Base-by-base conservation (phyloP, 305 asterid genomes). In the Ilex paraguariensis region DNA sequence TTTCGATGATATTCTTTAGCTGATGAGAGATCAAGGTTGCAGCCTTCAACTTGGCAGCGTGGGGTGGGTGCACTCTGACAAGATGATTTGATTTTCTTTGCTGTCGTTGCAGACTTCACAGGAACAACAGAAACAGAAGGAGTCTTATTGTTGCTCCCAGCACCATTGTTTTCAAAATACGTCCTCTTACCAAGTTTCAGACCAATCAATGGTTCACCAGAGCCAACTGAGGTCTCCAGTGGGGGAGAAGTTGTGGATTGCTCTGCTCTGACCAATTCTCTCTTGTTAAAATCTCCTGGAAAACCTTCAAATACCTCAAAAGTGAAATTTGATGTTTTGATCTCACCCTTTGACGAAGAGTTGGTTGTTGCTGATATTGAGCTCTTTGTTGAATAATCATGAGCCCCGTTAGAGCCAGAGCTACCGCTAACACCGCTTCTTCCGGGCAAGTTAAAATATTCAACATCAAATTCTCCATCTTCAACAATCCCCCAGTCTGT, bases 21-120 rank as follows among this genome's bases (percentile, higher is more conserved):
- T 11, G 75, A 42, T 40, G 77, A 67, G 1, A 84, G 79, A 62
- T 84, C 84, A 16, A 79, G 73, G 13, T 76, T 78, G 71, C 88
- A 82, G 3, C 86, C 88, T 42, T 84, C 84, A 1, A 84, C 91
- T 28, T 82, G 91, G 69, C 88, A 84, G 70, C 79, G 72, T 2
- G 86, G 87, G 57, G 71, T 76, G 75, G 75, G 88, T 77, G 73
- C 66, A 60, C 70, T 75, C 58, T 73, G 88, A 17, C 66, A 65
- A 33, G 80, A 77, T 0, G 79, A 74, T 59, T 78, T 61, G 0
- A 70, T 69, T 49, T 81, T 63, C 42, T 80, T 84, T 1, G 77
- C 11, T 15, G 79, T 66, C 0, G 40, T 45, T 53, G 59, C 31
- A 13, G 62, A 40, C 0, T 77, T 58, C 31, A 52, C 63, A 12